phyloP scores from a whole-genome alignment of 805 yeast species.

The Debaryomyces hansenii region DNA sequence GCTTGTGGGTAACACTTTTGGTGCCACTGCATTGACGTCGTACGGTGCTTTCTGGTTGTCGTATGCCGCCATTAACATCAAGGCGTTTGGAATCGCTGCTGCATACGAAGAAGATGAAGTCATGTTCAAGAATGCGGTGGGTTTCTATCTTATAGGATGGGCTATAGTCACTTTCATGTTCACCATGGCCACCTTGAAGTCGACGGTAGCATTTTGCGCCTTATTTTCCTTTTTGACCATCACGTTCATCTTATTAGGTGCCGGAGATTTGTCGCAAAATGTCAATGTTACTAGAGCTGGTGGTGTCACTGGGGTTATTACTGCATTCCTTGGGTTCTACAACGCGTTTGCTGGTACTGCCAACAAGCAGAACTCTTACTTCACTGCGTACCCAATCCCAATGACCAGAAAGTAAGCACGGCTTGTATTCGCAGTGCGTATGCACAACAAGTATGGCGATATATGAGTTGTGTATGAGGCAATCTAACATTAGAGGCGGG shows the following conservation, averaged over 20 bases:
- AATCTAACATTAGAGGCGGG: too few relatives aligned
- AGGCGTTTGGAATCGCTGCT: conserved; percentile 34
- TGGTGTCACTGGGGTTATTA: conserved; percentile 41
- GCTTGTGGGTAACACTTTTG: conserved; percentile 63
- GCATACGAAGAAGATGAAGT: conserved; percentile 23
- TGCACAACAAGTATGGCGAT: too few relatives aligned
- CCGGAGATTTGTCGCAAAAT: conserved; percentile 31
- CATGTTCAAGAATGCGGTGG: conserved; percentile 31
- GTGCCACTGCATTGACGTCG: conserved; percentile 61
- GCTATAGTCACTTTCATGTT: conserved; percentile 39
- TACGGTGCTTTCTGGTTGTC: conserved; percentile 45
- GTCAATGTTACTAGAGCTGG: conserved; percentile 34
- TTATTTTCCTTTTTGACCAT: conserved; percentile 31
- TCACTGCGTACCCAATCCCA: conserved; percentile 28
- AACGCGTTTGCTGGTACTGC: conserved; percentile 43
- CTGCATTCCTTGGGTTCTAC: conserved; percentile 41
- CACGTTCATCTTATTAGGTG: conserved; percentile 36
- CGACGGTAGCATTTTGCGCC: conserved; percentile 35
- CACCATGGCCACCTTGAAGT: conserved; percentile 33
- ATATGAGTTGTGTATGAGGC: too few relatives aligned
- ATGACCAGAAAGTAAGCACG: conserved; percentile 14
- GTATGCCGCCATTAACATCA: conserved; percentile 29
- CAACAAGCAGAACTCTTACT: conserved; percentile 32
- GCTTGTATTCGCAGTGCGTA: too few relatives aligned
- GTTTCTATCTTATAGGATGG: conserved; percentile 40